Conservation (phyloP, 2,329 filamentous ascomycete species). For the Malbranchea zuffiana region DNA sequence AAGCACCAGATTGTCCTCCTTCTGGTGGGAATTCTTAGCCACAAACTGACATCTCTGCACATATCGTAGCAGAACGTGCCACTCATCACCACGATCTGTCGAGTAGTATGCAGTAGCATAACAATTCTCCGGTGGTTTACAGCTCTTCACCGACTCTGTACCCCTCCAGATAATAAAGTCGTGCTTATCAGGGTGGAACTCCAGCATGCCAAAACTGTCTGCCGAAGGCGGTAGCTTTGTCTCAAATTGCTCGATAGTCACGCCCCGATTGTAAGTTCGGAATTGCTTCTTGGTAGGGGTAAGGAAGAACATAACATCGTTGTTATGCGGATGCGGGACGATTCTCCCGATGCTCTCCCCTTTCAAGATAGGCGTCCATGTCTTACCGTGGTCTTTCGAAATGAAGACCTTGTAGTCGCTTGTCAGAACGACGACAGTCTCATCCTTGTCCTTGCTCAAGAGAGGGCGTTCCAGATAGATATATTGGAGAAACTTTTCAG, state of each 20-base stretch:
- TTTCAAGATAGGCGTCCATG: constrained; percentile 62
- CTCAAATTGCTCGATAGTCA: constrained; percentile 61
- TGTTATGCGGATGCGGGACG: constrained; percentile 67
- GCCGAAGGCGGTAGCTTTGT: constrained; percentile 52
- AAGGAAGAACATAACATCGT: constrained; percentile 77
- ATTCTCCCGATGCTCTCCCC: constrained; percentile 60
- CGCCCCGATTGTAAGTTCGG: constrained; percentile 72
- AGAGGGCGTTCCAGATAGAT: constrained; percentile 72
- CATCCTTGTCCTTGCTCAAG: constrained; percentile 53
- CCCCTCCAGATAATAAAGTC: constrained; percentile 93
- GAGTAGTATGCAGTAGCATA: constrained; percentile 65
- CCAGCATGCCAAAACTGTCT: constrained; percentile 41
- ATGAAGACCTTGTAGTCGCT: constrained; percentile 55
- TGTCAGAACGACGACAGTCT: constrained; percentile 58
- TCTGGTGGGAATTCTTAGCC: constrained; percentile 45
- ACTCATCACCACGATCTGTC: constrained; percentile 65
- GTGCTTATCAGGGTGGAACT: constrained; percentile 77
- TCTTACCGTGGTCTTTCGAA: constrained; percentile 78
- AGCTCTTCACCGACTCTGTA: constrained; percentile 56
- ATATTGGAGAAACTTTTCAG: constrained; percentile 44
- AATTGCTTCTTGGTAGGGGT: constrained; percentile 57
- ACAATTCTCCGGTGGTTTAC: constrained; percentile 48
- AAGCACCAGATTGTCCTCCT: constrained; percentile 53
- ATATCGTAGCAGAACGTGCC: constrained; percentile 63
- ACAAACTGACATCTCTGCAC: constrained; percentile 82